A percentile compares a stretch with the other conserved stretches of the same genome.
Conservation (phyloP, 2,329 filamentous ascomycete species). For the Cladosporium cucumerinum region DNA sequence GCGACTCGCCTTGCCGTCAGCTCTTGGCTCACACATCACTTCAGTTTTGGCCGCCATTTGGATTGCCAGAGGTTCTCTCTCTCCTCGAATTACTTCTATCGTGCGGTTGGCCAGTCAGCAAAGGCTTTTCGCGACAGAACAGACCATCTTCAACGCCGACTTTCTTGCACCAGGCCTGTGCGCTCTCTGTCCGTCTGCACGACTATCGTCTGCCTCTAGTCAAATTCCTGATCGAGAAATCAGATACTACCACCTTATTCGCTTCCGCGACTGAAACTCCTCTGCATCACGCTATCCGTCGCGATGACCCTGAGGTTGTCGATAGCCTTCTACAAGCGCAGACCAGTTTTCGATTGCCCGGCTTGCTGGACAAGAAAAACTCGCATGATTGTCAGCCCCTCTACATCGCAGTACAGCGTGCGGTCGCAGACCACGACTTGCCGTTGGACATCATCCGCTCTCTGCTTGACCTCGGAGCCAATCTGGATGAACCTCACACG, state of each 20-base stretch:
- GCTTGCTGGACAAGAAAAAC: not conserved
- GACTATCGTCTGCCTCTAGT: constrained; percentile 1
- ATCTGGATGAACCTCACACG: not conserved
- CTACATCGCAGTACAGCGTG: not conserved
- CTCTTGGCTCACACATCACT: not conserved
- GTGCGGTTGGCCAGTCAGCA: not conserved
- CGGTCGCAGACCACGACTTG: not conserved
- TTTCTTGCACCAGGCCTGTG: not conserved
- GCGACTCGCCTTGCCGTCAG: not conserved
- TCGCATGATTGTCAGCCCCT: not conserved
- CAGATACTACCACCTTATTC: not conserved
- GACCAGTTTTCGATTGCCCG: not conserved
- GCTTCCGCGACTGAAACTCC: not conserved
- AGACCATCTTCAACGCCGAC: not conserved
- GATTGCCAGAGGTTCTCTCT: not conserved
- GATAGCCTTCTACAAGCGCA: not conserved
- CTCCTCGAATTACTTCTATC: not conserved
- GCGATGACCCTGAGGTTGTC: not conserved
- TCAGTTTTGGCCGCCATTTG: not conserved
- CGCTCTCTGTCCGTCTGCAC: not conserved
- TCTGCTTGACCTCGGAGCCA: not conserved
- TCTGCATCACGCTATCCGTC: not conserved
- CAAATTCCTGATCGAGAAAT: not conserved
- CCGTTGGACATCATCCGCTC: not conserved
- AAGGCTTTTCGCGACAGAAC: not conserved